phyloP scores from a whole-genome alignment of 2,329 filamentous ascomycete genomes.

The Pseudogymnoascus sp. region DNA sequence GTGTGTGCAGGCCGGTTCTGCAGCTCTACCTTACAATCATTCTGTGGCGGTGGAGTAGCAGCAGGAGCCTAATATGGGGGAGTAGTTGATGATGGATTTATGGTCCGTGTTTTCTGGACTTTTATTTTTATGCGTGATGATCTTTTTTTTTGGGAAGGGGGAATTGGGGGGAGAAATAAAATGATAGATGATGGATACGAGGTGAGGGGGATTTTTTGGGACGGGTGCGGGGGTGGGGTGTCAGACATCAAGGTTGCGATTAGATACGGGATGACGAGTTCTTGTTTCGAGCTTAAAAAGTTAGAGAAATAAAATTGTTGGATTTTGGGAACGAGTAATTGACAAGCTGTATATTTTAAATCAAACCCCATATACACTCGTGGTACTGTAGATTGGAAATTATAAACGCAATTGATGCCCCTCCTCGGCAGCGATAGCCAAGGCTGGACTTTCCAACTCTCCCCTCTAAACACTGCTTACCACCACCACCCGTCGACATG shows the following conservation, averaged over 20 bases:
- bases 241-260: background rate
- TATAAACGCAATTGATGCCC: background rate
- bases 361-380: background rate
- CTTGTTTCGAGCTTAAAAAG: background rate
- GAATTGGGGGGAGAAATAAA: background rate
- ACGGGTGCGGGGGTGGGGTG: background rate
- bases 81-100: background rate
- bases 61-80: background rate
- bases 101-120: background rate
- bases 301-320: background rate
- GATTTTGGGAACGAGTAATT: too few species aligned
- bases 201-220: background rate
- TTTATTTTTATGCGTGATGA: background rate
- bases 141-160: background rate
- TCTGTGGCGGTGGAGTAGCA: background rate
- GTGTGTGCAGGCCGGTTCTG: background rate
- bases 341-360: too few species aligned
- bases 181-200: conserved; percentile 5
- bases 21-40: background rate
- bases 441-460: background rate
- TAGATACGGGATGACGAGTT: background rate
- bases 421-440: background rate
- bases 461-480: background rate
- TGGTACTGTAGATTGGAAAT: background rate
- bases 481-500: background rate